Evolutionary conservation across 768 basidiomycete species (phyloP), one percentile per base, ranked within the genome.

Genomic region (Mrakia hoshinonis): DNA sequence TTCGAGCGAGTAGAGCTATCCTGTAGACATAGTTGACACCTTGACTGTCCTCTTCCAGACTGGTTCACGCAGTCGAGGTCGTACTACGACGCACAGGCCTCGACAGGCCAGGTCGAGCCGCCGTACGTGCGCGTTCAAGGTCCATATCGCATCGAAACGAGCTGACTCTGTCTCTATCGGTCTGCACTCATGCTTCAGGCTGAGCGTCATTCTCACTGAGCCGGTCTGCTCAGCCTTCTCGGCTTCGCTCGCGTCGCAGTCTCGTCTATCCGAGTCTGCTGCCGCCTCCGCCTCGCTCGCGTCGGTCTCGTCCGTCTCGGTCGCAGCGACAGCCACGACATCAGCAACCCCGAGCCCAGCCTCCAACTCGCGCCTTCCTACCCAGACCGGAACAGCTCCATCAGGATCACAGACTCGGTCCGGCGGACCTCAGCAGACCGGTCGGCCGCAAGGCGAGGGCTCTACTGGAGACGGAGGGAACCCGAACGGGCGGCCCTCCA

Each of bases 81-180:
- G 34, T 65, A 48, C 63, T 65, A 65, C 63, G 63, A 65, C 31
- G 24, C 43, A 26, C 43, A 29, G 10, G 63, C 63, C n/a, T 65
- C 63, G 1, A 46, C 43, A 46, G 63, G 63, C 24, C 63, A 47
- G 34, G 63, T 51, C 7, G 63, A 65, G 24, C 63, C 63, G 15
- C 63, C 63, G 48, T 65, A 6, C 38, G 58, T 61, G 0, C 10
- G 29, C 15, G 4, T n/a, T n/a, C n/a, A n/a, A n/a, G n/a, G n/a
- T 2, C 26, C 43, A 43, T 43, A 43, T 11, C 54, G 9, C 29
- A 11, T 15, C 54, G 2, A 24, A 26, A 12, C 18, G 15, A 26
- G 52, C 58, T 38, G 20, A 7, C 4, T n/a, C 12, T 13, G 1
- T 31, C 34, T 55, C 24, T 31, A 12, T 54, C 24, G 52, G 51